Evolutionary conservation across 2,329 filamentous ascomycete species (phyloP).

Genomic region (Fusarium robinianum): DNA sequence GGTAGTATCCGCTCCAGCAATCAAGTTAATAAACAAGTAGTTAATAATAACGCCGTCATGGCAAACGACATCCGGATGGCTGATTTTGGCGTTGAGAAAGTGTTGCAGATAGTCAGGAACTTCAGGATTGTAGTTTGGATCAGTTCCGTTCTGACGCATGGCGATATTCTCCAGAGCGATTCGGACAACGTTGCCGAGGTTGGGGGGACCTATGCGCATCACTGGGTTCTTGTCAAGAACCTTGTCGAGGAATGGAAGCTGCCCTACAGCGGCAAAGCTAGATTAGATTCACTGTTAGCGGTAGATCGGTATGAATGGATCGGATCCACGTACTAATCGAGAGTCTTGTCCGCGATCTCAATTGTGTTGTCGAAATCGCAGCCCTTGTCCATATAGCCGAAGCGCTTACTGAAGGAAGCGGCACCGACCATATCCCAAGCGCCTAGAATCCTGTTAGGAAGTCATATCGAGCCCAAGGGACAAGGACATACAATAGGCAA

Average conservation of each 20-base stretch:
- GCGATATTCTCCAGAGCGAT: no score
- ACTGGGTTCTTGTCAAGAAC: constrained; percentile 34
- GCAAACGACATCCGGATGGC: constrained; percentile 40
- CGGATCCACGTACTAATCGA: not conserved
- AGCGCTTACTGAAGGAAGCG: constrained; percentile 45
- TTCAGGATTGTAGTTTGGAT: no score
- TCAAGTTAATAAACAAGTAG: constrained; percentile 39
- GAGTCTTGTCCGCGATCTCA: constrained; percentile 23
- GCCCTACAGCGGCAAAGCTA: constrained; percentile 34
- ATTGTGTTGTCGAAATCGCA: constrained; percentile 45
- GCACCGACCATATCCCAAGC: constrained; percentile 48
- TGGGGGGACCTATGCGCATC: constrained; percentile 21
- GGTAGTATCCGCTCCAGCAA: constrained; percentile 43
- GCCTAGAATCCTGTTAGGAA: no score
- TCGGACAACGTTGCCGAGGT: no score
- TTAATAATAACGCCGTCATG: constrained; percentile 41
- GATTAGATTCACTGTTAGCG: no score
- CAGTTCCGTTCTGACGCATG: no score
- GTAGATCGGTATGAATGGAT: constrained; percentile 41
- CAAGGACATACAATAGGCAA: no score
- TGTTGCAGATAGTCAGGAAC: constrained; percentile 42
- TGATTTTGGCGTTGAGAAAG: constrained; percentile 40
- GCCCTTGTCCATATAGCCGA: constrained; percentile 46
- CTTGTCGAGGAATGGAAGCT: constrained; percentile 34
- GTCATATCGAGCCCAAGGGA: no score